Percentiles rank a stretch among this genome's conserved stretches.
These are phyloP conservation scores for Fusarium pilosicola DNA, from an alignment of 2,329 filamentous ascomycete genomes.

Conservation along the genomic window DNA sequence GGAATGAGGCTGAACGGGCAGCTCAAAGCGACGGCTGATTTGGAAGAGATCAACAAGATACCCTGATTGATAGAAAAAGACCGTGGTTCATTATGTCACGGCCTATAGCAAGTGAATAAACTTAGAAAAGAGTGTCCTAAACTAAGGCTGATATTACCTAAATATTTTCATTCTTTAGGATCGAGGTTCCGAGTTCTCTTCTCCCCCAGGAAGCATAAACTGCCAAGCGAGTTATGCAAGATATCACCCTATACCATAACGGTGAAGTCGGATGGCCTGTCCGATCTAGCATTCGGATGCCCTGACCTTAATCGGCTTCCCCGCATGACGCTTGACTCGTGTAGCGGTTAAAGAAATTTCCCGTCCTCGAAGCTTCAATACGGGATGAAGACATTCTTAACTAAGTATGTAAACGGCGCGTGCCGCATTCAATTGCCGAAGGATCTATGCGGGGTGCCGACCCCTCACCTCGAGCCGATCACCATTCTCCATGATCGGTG, in stretches of 20 bases:
- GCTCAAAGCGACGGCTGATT: not conserved
- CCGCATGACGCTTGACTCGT: not conserved
- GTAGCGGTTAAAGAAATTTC: not conserved
- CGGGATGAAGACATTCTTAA: not conserved
- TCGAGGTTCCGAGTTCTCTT: too few relatives aligned
- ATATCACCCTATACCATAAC: not conserved
- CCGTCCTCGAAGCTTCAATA: not conserved
- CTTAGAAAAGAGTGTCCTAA: too few relatives aligned
- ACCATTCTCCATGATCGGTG: not conserved
- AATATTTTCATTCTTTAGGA: too few relatives aligned
- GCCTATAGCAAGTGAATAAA: not conserved
- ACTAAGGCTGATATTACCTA: too few relatives aligned
- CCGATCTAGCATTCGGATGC: not conserved
- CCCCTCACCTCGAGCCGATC: slow-evolving; percentile 18
- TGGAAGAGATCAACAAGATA: not conserved
- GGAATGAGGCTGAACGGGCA: not conserved
- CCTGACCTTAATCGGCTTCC: not conserved
- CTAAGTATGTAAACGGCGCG: not conserved
- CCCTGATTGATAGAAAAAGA: not conserved
- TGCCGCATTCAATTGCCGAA: slow-evolving; percentile 28
- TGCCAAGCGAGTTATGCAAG: not conserved
- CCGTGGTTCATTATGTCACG: not conserved
- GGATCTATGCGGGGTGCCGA: slow-evolving; percentile 13
- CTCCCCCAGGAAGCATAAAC: not conserved
- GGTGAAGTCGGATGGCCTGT: too few relatives aligned